Conservation (phyloP, 2,329 filamentous ascomycete species). For the Ophiocordyceps camponoti-saundersi region DNA sequence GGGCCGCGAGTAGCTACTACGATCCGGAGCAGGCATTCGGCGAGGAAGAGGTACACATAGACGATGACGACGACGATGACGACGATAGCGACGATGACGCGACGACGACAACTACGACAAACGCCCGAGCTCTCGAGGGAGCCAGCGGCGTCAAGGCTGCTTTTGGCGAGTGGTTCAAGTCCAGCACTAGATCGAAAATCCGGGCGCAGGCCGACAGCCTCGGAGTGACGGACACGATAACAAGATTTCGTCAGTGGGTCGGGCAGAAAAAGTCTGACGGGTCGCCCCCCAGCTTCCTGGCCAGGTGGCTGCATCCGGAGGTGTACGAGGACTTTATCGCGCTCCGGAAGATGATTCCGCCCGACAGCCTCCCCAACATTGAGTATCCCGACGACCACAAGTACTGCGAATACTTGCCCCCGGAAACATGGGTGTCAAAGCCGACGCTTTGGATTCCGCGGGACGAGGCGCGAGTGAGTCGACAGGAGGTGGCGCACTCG, state of each 20-base stretch:
- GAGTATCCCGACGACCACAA: conserved; percentile 34
- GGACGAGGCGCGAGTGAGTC: conserved; percentile 56
- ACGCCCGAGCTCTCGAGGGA: conserved; percentile 19
- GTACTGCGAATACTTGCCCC: conserved; percentile 52
- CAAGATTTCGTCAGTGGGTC: conserved; percentile 11
- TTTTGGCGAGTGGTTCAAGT: conserved; percentile 16
- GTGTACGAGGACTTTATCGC: conserved; percentile 55
- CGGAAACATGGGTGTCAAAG: conserved; percentile 36
- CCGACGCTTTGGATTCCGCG: conserved; percentile 75
- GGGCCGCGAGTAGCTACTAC: conserved; percentile 18
- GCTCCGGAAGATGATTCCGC: conserved; percentile 53
- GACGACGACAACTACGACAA: conserved; percentile 6
- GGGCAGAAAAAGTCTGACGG: conserved; percentile 10
- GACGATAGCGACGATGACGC: conserved; percentile 6
- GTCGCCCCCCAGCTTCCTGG: conserved; percentile 34
- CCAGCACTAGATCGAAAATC: conserved; percentile 19
- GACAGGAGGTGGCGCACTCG: conserved; percentile 62
- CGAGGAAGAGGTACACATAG: conserved; percentile 11
- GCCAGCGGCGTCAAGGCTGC: conserved; percentile 15
- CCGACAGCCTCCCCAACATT: conserved; percentile 22
- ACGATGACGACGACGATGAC: conserved; percentile 14
- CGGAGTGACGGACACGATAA: conserved; percentile 11
- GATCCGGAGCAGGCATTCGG: conserved; percentile 17
- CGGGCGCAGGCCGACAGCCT: conserved; percentile 9
- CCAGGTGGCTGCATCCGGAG: conserved; percentile 63